Conservation (phyloP, 2,329 filamentous ascomycete species). For the Epichloe hybrida region DNA sequence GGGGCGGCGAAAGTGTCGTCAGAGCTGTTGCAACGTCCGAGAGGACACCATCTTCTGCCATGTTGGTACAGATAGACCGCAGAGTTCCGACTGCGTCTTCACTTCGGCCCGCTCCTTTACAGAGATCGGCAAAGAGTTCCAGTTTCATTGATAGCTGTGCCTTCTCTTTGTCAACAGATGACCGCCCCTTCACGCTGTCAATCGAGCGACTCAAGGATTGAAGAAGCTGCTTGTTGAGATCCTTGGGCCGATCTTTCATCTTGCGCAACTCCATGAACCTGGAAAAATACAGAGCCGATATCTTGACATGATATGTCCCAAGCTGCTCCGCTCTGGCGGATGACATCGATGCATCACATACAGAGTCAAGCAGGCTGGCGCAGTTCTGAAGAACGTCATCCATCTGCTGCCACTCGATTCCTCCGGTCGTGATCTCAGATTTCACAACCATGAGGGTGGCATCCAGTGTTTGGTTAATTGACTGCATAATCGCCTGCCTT, state of each 20-base stretch:
- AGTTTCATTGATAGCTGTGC: conserved; percentile 51
- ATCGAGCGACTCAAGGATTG: conserved; percentile 50
- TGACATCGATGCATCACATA: conserved; percentile 27
- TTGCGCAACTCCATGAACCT: conserved; percentile 40
- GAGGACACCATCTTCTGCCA: conserved; percentile 46
- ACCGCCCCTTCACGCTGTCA: conserved; percentile 43
- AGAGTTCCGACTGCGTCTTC: conserved; percentile 47
- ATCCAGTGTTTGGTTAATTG: conserved; percentile 44
- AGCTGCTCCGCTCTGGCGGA: conserved; percentile 18
- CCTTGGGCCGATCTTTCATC: conserved; percentile 23
- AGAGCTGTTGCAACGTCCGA: conserved; percentile 37
- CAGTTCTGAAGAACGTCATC: conserved; percentile 46
- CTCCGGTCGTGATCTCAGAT: conserved; percentile 31
- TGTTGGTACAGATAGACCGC: conserved; percentile 44
- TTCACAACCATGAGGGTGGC: conserved; percentile 45
- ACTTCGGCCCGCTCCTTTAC: conserved; percentile 35
- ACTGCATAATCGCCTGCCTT: conserved; percentile 36
- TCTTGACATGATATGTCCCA: conserved; percentile 44
- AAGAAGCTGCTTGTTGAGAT: conserved; percentile 29
- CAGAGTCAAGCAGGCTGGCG: conserved; percentile 36
- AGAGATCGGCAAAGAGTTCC: conserved; percentile 51
- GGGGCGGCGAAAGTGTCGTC: conserved; percentile 32
- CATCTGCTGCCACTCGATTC: conserved; percentile 38
- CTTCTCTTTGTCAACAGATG: conserved; percentile 40
- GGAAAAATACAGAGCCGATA: conserved; percentile 61